A percentile compares a stretch with the other conserved stretches of the same genome.
Evolutionary conservation across 2,329 filamentous ascomycete genomes (phyloP).

Genomic region (Penicillium sp.): DNA sequence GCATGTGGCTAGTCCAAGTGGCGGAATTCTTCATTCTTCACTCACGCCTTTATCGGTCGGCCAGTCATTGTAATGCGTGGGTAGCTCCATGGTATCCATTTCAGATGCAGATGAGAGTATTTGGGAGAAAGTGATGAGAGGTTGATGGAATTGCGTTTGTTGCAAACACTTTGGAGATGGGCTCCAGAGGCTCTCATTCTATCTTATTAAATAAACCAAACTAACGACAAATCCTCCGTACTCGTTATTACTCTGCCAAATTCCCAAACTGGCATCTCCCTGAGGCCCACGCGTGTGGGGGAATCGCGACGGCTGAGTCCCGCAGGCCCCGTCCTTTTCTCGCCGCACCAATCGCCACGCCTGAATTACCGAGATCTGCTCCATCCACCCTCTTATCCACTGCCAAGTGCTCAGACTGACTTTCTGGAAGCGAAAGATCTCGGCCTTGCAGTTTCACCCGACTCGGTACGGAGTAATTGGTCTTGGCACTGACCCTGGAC

Average conservation of each 20-base stretch:
- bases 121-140: too few relatives aligned
- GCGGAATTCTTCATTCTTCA: not conserved
- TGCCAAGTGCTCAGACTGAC: conserved; percentile 1
- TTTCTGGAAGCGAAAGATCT: conserved; percentile 1
- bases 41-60: conserved; percentile 55
- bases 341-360: conserved; percentile 2
- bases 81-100: not conserved
- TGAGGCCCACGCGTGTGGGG: conserved; percentile 7
- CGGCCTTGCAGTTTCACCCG: not conserved
- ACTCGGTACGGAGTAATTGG: not conserved
- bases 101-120: not conserved
- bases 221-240: too few relatives aligned
- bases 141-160: not conserved
- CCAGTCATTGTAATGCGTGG: conserved; percentile 48
- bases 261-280: not conserved
- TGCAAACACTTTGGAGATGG: not conserved
- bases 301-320: conserved; percentile 18
- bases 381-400: not conserved
- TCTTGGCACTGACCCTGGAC: not conserved
- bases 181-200: not conserved
- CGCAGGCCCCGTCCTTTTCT: not conserved
- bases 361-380: conserved; percentile 6
- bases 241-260: not conserved
- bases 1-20: conserved; percentile 7
- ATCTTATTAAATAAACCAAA: too few relatives aligned